Evolutionary conservation across 371 early-diverging fungal species (phyloP), one percentile per base, ranked within the genome.

Genomic region (Mucor lusitanicus): DNA sequence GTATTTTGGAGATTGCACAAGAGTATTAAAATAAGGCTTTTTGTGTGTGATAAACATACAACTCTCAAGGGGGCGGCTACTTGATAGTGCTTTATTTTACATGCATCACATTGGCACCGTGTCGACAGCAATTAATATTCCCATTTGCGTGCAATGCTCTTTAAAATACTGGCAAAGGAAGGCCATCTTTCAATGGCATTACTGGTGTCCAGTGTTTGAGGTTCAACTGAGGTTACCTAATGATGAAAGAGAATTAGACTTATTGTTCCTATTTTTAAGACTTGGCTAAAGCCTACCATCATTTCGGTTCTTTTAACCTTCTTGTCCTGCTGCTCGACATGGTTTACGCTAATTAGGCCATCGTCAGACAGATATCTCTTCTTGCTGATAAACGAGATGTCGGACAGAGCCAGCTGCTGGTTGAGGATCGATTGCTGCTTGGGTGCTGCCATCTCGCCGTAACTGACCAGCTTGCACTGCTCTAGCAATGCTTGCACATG

Each of bases 311-410:
- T 65, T 48, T 67, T 60, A 33, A 70, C 42, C 59, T 44, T 62
- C 32, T 70, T 67, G 33, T 74, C 69, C 64, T 76, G 78, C n/a
- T 72, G 67, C 46, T 78, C 73, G 23, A 78, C 64, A 58, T 76
- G 71, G 28, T 73, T 63, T 3, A 81, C 30, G 12, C 65, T 64
- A 12, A 81, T 59, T 44, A 78, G 53, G 46, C 42, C 61, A 23
- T 69, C 46, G 0, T 78, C 67, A 21, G 59, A 35, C 3, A 71
- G 17, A 54, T 71, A 78, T 44, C 59, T 68, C 57, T 72, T 68
- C 32, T 78, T 78, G 44, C 71, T 71, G 12, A 64, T 46, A 53
- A 76, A 78, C 3, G 74, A 64, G 17, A 78, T 67, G 53, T 78
- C 77, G 12, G 71, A 21, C 17, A 81, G 61, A 27, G 71, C 59